Percentiles rank a stretch among this genome's conserved stretches.
These are phyloP conservation scores for Fusarium decemcellulare DNA, from an alignment of 2,329 filamentous ascomycete genomes.

Conservation along the genomic window DNA sequence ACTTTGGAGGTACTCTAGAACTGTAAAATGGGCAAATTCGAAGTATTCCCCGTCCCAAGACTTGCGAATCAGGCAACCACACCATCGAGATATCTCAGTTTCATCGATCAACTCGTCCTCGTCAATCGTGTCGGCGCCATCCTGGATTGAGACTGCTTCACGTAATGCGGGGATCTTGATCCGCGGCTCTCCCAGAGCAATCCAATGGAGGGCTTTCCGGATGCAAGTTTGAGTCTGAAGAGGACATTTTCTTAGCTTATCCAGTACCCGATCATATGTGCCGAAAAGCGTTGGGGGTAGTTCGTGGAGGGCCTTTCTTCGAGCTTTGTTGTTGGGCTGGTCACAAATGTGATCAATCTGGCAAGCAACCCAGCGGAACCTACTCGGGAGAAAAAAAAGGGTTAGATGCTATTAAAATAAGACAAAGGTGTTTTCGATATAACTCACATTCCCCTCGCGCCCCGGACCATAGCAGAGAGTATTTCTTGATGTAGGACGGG, in stretches of 20 bases:
- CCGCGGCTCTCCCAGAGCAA: background rate
- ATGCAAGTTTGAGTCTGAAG: background rate
- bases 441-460: conserved; percentile 18
- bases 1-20: conserved; percentile 20
- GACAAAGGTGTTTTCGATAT: background rate
- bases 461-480: background rate
- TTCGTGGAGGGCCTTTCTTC: conserved; percentile 8
- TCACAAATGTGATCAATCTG: conserved; percentile 24
- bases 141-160: conserved; percentile 21
- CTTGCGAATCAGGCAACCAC: conserved; percentile 16
- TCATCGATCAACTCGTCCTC: conserved; percentile 12
- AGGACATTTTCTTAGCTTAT: background rate
- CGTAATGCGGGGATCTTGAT: conserved; percentile 8
- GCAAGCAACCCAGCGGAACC: conserved; percentile 30
- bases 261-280: conserved; percentile 18
- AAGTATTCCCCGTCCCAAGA: conserved; percentile 9
- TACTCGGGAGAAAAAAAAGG: background rate
- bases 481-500: conserved; percentile 11
- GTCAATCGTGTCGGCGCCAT: background rate
- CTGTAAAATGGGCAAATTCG: conserved; percentile 28
- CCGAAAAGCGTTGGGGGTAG: conserved; percentile 13
- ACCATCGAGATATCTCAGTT: background rate
- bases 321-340: conserved; percentile 4
- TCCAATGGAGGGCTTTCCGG: conserved; percentile 8
- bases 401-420: no score